Evolutionary conservation across 805 yeast genomes (phyloP), one percentile per base, ranked within the genome.

Genomic region (Candida succiphila): DNA sequence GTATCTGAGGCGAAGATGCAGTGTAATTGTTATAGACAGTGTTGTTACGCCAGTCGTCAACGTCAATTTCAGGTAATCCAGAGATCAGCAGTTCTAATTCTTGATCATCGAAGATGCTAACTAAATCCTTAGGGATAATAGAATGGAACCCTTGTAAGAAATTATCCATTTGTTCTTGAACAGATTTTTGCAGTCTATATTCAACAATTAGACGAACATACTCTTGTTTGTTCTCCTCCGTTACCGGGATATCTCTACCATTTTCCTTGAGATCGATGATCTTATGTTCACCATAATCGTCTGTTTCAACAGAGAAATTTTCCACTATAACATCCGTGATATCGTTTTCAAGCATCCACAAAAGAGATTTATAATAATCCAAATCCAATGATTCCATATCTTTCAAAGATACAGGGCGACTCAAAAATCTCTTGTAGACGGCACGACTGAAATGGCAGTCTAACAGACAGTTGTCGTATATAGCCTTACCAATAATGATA

Each of bases 311-410:
- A 9, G 95, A 80, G 53, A 92, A 92, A 6, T 94, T 89, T 54
- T 92, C 98, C 17, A 86, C 87, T 37, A 92, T 84, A 25, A 92
- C 79, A 55, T 88, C 97, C 0, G 97, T 89, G 34, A 92, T 89
- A 57, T 92, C 96, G 58, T 92, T 92, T 46, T 89, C 95, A 35
- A 92, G 61, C 83, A 92, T 92, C 98, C 98, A 92, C 49, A 79
- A 69, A 48, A 92, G 61, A 2, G 96, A 85, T 55, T 88, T 89
- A 61, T 81, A 87, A 52, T 92, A 92, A 40, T 86, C 96, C 37
- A 85, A 65, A 54, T 92, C 99, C 39, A 92, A 65, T 0, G 88
- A 81, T 52, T 92, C 97, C 86, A 92, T 81, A 51, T 92, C 99
- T 47, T 84, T 85, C 47, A 92, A 66, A 0, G 94, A 73, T 8